A percentile compares a stretch with the other conserved stretches of the same genome.
These are phyloP conservation scores for Boletellus sp. DNA, from an alignment of 768 basidiomycete species.

Conservation along the genomic window DNA sequence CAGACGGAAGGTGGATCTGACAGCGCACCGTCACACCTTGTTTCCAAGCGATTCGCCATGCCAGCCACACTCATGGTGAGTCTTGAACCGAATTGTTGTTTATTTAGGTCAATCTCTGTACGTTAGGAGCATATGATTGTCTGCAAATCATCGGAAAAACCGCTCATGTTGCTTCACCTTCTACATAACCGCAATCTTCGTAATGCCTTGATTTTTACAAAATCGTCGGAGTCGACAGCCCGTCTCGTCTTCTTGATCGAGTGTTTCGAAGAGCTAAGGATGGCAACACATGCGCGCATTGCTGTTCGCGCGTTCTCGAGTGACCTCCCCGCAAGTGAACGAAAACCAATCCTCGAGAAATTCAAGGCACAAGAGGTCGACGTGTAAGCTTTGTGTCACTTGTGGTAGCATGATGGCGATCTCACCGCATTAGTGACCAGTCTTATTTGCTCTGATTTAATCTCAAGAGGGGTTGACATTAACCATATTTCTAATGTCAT, in stretches of 20 bases:
- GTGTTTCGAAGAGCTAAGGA: constrained; percentile 63
- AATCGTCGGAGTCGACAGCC: constrained; percentile 85
- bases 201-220: constrained; percentile 92
- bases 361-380: constrained; percentile 82
- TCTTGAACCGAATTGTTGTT: not conserved
- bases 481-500: constrained; percentile 90
- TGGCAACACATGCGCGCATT: constrained; percentile 25
- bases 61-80: constrained; percentile 72
- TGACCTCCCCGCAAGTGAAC: constrained; percentile 69
- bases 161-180: constrained; percentile 85
- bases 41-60: constrained; percentile 77
- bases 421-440: constrained; percentile 39
- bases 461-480: constrained; percentile 94
- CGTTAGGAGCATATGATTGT: constrained; percentile 83
- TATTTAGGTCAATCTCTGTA: constrained; percentile 3
- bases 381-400: constrained; percentile 50
- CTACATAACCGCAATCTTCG: constrained; percentile 56
- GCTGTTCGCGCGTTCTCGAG: constrained; percentile 79
- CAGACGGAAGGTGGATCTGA: constrained; percentile 33
- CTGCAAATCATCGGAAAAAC: constrained; percentile 75
- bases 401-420: not conserved
- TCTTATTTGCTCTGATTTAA: constrained; percentile 93
- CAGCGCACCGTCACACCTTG: constrained; percentile 46
- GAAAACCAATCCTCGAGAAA: constrained; percentile 71
- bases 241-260: constrained; percentile 80